A percentile compares a stretch with the other conserved stretches of the same genome.
phyloP scores from a whole-genome alignment of 2,329 filamentous ascomycete species.

The Phyllosticta citribraziliensis region DNA sequence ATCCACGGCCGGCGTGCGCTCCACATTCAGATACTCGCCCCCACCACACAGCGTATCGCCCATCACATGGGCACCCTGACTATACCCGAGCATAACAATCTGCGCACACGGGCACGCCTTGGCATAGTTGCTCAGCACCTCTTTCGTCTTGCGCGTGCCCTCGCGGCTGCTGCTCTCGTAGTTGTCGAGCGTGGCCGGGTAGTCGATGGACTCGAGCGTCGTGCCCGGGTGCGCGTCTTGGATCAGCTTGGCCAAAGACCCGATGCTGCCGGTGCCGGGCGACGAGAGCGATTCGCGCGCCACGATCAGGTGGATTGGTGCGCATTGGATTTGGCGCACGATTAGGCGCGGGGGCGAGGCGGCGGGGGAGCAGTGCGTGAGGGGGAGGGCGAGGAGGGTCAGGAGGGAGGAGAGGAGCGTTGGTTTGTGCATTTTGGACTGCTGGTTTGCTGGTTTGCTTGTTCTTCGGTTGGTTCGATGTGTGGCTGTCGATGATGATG shows the following conservation, averaged over 20 bases:
- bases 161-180: neutral
- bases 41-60: constrained; percentile 18
- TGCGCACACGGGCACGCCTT: constrained; percentile 18
- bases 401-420: neutral
- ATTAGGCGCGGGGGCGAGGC: neutral
- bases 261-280: neutral
- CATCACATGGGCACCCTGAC: constrained; percentile 23
- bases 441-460: neutral
- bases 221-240: neutral
- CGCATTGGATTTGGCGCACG: constrained; percentile 2
- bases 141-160: neutral
- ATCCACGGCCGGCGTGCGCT: neutral
- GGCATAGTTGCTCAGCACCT: neutral
- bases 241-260: neutral
- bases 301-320: neutral
- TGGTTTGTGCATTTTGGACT: neutral
- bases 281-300: neutral
- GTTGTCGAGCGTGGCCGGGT: constrained; percentile 1
- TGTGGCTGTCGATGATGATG: neutral
- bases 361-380: neutral
- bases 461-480: neutral
- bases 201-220: constrained; percentile 1
- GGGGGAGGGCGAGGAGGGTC: neutral
- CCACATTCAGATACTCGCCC: neutral
- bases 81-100: constrained; percentile 23